Conservation (phyloP, 164 flowering plant genomes). For the Nymphaea colorata region DNA sequence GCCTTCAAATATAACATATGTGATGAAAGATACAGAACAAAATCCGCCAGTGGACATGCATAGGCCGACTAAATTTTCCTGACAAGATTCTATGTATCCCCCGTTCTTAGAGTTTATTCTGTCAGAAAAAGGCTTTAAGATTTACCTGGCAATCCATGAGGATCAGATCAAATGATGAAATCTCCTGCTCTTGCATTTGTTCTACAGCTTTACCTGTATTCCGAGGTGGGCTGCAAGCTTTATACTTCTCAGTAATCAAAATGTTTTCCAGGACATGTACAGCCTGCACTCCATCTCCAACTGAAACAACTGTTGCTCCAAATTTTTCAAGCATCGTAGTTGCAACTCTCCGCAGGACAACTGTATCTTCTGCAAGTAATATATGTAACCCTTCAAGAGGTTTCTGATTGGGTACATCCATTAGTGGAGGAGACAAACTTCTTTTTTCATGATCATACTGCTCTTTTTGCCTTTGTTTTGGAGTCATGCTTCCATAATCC, state of each 20-base stretch:
- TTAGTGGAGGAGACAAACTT: slow-evolving; percentile 7
- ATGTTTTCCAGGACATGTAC: slow-evolving; percentile 58
- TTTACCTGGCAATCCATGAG: slow-evolving; percentile 96
- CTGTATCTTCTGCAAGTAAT: slow-evolving; percentile 93
- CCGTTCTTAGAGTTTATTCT: no score
- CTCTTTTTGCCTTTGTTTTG: not conserved
- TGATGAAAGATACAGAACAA: no score
- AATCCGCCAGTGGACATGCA: no score
- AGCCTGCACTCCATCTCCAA: slow-evolving; percentile 90
- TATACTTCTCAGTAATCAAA: slow-evolving; percentile 18
- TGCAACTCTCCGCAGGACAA: slow-evolving; percentile 85
- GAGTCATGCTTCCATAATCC: not conserved
- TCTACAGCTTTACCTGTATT: slow-evolving; percentile 15
- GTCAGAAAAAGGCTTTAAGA: no score
- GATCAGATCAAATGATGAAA: slow-evolving; percentile 57
- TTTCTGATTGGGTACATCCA: slow-evolving; percentile 21
- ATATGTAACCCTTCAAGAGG: slow-evolving; percentile 64
- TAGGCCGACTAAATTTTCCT: no score
- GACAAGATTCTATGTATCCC: no score
- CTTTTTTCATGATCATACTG: slow-evolving; percentile 11
- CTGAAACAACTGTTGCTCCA: slow-evolving; percentile 73
- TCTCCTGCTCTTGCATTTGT: slow-evolving; percentile 16
- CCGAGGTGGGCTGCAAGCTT: slow-evolving; percentile 9
- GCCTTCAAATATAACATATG: no score
- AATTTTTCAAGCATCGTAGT: slow-evolving; percentile 87